Evolutionary conservation across 768 basidiomycete species (phyloP).

Genomic region (Dacryopinax primogenitus): DNA sequence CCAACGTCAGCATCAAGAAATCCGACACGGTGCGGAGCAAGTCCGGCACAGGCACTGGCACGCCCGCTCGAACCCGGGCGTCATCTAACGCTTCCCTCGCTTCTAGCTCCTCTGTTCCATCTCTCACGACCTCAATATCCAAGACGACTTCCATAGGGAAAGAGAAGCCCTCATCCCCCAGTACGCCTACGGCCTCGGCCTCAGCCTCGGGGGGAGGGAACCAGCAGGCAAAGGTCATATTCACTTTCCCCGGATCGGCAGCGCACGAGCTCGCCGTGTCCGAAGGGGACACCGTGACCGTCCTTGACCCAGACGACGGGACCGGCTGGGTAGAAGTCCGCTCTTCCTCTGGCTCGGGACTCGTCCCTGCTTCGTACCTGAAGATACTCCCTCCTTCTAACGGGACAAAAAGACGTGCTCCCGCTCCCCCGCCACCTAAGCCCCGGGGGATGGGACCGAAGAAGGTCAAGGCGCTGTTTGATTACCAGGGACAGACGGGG

Average conservation of each 20-base stretch:
- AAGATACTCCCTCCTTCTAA: slow-evolving; percentile 28
- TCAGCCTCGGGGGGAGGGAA: background rate
- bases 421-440: slow-evolving; percentile 20
- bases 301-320: slow-evolving; percentile 71
- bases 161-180: background rate
- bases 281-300: slow-evolving; percentile 53
- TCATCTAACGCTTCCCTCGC: slow-evolving; percentile 13
- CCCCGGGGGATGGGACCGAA: background rate
- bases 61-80: slow-evolving; percentile 11
- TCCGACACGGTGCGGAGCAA: background rate
- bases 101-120: slow-evolving; percentile 12
- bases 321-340: slow-evolving; percentile 76
- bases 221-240: background rate
- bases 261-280: slow-evolving; percentile 14
- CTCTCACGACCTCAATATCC: background rate
- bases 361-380: slow-evolving; percentile 77
- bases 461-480: slow-evolving; percentile 62
- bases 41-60: slow-evolving; percentile 2
- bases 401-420: slow-evolving; percentile 15
- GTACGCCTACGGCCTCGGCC: background rate
- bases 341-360: slow-evolving; percentile 47
- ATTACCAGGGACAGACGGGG: slow-evolving; percentile 57
- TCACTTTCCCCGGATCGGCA: background rate
- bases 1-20: slow-evolving; percentile 10
- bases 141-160: background rate